These are phyloP conservation scores for Beauveria sp. DNA, from an alignment of 2,329 filamentous ascomycete genomes.

Conservation along the genomic window DNA sequence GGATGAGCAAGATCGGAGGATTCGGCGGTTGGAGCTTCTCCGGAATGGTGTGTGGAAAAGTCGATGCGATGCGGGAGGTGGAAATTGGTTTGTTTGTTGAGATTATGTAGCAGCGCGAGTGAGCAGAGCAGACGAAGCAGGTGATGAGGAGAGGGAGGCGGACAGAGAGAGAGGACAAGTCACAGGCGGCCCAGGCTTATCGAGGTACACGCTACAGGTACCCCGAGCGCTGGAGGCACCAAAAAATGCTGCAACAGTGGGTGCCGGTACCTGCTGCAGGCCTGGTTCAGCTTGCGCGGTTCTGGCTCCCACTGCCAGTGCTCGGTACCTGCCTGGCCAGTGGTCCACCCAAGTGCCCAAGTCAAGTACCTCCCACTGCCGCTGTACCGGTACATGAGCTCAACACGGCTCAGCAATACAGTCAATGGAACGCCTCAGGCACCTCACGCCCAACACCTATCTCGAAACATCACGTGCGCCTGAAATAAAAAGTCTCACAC, in stretches of 20 bases:
- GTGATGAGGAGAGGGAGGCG: background rate
- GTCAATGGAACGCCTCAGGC: background rate
- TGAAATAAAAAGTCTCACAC: background rate
- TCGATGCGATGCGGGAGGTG: background rate
- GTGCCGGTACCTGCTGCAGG: background rate
- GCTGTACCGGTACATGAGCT: background rate
- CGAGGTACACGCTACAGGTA: background rate
- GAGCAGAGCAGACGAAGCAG: background rate
- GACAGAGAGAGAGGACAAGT: background rate
- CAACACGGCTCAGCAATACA: background rate
- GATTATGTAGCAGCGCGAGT: conserved; percentile 8
- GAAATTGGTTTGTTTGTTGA: conserved; percentile 12
- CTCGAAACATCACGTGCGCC: background rate
- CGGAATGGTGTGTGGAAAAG: conserved; percentile 7
- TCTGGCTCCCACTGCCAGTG: background rate
- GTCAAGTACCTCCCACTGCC: background rate
- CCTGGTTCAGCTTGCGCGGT: background rate
- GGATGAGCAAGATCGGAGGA: conserved; percentile 1
- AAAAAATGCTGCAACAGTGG: background rate
- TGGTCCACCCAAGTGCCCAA: background rate
- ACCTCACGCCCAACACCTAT: background rate
- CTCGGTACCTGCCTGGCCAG: background rate
- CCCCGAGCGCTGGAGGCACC: background rate
- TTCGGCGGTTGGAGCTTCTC: conserved; percentile 6
- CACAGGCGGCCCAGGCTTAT: background rate